A percentile compares a stretch with the other conserved stretches of the same genome.
phyloP scores from a whole-genome alignment of 768 basidiomycete genomes.

The Ephemerocybe angulata region DNA sequence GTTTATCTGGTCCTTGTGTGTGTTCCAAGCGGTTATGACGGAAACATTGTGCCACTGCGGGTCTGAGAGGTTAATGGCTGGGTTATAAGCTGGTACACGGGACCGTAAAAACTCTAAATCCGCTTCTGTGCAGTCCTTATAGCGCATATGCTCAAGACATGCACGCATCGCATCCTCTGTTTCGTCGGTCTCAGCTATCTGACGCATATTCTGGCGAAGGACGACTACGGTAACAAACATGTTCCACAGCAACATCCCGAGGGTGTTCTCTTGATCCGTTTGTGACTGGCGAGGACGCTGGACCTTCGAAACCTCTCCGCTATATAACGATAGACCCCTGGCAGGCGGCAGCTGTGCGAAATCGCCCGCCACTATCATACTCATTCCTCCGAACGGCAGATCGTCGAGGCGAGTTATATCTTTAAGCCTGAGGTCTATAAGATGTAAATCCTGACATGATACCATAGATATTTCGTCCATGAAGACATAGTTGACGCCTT shows the following conservation, averaged over 20 bases:
- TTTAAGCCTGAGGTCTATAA: conserved; percentile 24
- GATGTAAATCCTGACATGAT: conserved; percentile 27
- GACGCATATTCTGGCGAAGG: background rate
- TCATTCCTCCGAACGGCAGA: conserved; percentile 32
- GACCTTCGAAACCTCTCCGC: background rate
- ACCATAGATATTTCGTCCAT: conserved; percentile 44
- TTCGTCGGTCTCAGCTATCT: background rate
- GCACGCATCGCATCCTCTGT: background rate
- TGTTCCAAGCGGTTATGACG: conserved; percentile 1
- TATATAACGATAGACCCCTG: conserved; percentile 3
- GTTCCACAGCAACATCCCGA: background rate
- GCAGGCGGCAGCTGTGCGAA: conserved; percentile 32
- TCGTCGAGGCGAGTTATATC: conserved; percentile 13
- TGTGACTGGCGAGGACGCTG: background rate
- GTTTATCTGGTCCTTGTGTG: conserved; percentile 1
- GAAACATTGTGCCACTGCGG: background rate
- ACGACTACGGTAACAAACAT: background rate
- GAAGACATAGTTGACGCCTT: conserved; percentile 33
- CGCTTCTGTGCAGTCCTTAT: background rate
- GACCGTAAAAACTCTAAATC: background rate
- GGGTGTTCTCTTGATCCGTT: background rate
- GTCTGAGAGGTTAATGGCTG: background rate
- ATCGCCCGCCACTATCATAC: conserved; percentile 36
- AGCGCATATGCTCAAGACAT: background rate
- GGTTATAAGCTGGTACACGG: background rate